Base-by-base conservation (phyloP, 169 alveolate genomes). In the Plasmodium berghei region DNA sequence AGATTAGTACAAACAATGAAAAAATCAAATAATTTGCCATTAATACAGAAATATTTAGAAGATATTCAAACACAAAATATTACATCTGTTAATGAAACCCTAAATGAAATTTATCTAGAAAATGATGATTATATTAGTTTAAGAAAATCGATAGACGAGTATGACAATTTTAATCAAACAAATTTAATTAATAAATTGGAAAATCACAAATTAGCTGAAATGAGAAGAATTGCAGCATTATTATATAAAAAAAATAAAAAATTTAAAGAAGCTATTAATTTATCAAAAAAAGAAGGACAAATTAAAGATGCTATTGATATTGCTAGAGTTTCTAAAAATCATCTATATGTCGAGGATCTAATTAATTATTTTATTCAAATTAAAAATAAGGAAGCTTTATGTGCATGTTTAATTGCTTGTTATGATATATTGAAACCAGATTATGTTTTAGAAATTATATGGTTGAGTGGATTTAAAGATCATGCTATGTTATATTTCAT, bases 371-470 rank as follows among this genome's bases (percentile, higher is more conserved):
- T 98, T 87, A 96, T 97, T 73, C 93, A 94, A 87, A 95, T 92
- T 55, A 94, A 95, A 64, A 97, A 97, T 73, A 96, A 95, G 70
- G 99, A 98, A 93, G 96, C 97, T 59, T 98, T 99, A 73, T 97
- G 99, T 18, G 99, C 99, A 1, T 97, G 99, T 88, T 95, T 98
- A 71, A 98, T 97, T 94, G 97, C 99, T 69, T 98, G 99, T 94
- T 98, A 98, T 93, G 98, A 97, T 75, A 95, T 98, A 34, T 92
- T 99, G 48, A 98, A 97, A 89, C 99, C 99, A 9, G 99, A 98
- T 85, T 97, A 97, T 24, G 99, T 98, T 10, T 94, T 98, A 96
- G 99, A 99, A 96, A 93, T 97, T 69, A 99, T 99, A 4, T 99
- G 99, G 99, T 94, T 98, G 83, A 96, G 97, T 93, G 98, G 98